Conservation (phyloP, 2,329 filamentous ascomycete genomes). For the Curvularia sp. region DNA sequence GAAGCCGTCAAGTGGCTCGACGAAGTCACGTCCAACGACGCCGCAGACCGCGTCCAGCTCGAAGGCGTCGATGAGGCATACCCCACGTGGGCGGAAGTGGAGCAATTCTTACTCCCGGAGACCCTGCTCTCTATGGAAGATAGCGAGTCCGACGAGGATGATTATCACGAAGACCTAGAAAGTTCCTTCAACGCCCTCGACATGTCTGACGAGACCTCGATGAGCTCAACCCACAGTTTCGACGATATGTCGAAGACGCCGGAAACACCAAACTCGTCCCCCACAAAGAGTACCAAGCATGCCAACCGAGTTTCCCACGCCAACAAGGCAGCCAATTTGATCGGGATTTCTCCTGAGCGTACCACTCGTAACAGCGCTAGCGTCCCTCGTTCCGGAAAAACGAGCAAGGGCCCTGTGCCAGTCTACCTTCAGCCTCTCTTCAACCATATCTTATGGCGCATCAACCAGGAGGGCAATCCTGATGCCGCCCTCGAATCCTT, state of each 20-base stretch:
- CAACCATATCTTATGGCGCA: constrained; percentile 60
- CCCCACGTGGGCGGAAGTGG: constrained; percentile 58
- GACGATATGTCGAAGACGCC: constrained; percentile 48
- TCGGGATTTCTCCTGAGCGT: constrained; percentile 32
- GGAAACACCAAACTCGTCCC: constrained; percentile 51
- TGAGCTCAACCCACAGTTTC: constrained; percentile 55
- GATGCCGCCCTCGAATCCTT: constrained; percentile 58
- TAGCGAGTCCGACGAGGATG: constrained; percentile 48
- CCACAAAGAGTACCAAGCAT: constrained; percentile 31
- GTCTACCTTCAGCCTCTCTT: constrained; percentile 55
- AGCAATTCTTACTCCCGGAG: constrained; percentile 56
- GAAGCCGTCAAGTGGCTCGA: constrained; percentile 61
- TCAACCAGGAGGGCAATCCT: constrained; percentile 58
- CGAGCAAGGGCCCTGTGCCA: constrained; percentile 47
- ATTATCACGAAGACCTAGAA: constrained; percentile 48
- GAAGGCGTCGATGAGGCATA: constrained; percentile 58
- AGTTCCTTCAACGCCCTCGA: constrained; percentile 49
- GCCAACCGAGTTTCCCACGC: constrained; percentile 38
- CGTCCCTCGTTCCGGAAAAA: constrained; percentile 30
- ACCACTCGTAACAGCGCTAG: constrained; percentile 43
- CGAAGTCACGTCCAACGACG: constrained; percentile 55
- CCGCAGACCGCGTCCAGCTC: constrained; percentile 50
- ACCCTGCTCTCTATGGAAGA: constrained; percentile 59
- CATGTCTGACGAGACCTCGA: constrained; percentile 49
- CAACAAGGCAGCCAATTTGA: constrained; percentile 16